Percentiles rank a stretch among this genome's conserved stretches.
These are phyloP conservation scores for Sarocladium kiliense DNA, from an alignment of 2,329 filamentous ascomycete genomes.

Conservation along the genomic window DNA sequence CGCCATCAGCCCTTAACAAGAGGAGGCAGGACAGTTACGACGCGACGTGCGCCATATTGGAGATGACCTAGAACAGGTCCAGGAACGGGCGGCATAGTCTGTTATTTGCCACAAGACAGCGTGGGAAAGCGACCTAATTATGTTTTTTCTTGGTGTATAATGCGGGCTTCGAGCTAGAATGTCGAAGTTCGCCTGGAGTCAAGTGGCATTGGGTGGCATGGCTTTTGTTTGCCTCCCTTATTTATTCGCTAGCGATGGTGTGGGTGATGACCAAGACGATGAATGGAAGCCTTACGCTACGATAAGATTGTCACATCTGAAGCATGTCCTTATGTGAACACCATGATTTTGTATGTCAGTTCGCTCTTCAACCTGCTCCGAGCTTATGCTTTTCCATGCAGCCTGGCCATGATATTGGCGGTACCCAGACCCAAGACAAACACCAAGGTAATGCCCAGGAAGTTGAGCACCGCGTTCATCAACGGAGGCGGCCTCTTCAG, in stretches of 20 bases:
- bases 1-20: too few relatives aligned
- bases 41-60: too few relatives aligned
- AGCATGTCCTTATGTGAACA: too few relatives aligned
- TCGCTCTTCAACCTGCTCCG: background rate
- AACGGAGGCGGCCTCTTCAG: slow-evolving; percentile 19
- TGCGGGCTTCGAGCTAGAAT: too few relatives aligned
- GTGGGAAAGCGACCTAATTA: slow-evolving; percentile 2
- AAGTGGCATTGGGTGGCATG: background rate
- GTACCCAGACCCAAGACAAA: slow-evolving; percentile 23
- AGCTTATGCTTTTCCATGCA: background rate
- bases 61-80: too few relatives aligned
- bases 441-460: slow-evolving; percentile 21
- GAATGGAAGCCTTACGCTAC: background rate
- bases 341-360: too few relatives aligned
- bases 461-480: slow-evolving; percentile 23
- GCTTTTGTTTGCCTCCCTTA: background rate
- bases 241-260: background rate
- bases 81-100: background rate
- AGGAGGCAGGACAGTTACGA: too few relatives aligned
- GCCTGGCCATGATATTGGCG: background rate
- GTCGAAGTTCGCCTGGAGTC: background rate
- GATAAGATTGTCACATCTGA: background rate
- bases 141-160: background rate
- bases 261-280: background rate
- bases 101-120: background rate